A percentile compares a stretch with the other conserved stretches of the same genome.
phyloP scores from a whole-genome alignment of 805 yeast genomes.

The Myxozyma kluyveri region DNA sequence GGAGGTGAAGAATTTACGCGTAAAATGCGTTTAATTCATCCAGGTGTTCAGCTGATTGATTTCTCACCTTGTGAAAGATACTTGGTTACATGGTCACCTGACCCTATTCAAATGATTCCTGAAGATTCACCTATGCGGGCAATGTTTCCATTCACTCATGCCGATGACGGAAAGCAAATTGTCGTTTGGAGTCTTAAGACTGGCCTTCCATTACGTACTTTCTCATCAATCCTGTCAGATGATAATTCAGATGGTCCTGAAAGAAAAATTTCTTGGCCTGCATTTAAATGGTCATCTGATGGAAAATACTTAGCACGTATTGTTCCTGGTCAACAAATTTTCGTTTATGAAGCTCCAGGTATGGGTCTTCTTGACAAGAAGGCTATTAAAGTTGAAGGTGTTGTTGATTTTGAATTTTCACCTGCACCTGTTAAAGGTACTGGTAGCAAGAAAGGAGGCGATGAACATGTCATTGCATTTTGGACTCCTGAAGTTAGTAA shows the following conservation, averaged over 20 bases:
- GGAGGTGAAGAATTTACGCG: constrained; percentile 81
- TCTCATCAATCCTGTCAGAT: constrained; percentile 69
- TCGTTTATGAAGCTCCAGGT: constrained; percentile 76
- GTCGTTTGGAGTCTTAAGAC: constrained; percentile 89
- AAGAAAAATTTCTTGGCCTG: constrained; percentile 80
- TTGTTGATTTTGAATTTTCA: constrained; percentile 91
- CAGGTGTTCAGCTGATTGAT: constrained; percentile 83
- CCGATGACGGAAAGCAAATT: constrained; percentile 87
- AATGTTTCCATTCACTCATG: constrained; percentile 77
- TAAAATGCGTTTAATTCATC: constrained; percentile 77
- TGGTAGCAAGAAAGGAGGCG: constrained; percentile 46
- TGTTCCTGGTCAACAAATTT: constrained; percentile 82
- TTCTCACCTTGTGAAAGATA: constrained; percentile 90
- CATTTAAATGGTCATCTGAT: constrained; percentile 92
- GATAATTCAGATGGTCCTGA: constrained; percentile 20
- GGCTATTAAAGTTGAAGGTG: constrained; percentile 74
- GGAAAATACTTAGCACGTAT: constrained; percentile 92
- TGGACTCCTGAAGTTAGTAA: constrained; percentile 96
- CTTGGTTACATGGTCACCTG: constrained; percentile 84
- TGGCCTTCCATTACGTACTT: constrained; percentile 80
- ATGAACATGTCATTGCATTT: constrained; percentile 70
- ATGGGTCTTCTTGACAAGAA: constrained; percentile 86
- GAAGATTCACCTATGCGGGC: constrained; percentile 61
- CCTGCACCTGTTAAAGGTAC: constrained; percentile 78
- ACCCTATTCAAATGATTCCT: constrained; percentile 72